Evolutionary conservation across 75 land plant genomes (phyloP).

Genomic region (Pinus taeda): DNA sequence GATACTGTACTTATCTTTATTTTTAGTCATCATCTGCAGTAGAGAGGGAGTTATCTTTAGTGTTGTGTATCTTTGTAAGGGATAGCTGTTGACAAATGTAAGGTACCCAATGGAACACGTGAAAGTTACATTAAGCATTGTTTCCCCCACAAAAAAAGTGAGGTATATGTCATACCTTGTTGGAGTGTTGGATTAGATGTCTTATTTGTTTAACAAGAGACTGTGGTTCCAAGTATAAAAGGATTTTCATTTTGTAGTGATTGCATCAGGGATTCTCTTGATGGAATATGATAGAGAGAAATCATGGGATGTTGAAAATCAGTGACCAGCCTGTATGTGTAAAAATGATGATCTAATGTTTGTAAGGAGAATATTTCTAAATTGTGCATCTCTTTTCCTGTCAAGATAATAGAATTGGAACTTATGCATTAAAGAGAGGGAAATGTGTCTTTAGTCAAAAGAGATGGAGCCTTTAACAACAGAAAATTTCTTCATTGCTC

Average conservation of each 20-base stretch:
- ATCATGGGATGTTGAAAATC: not conserved
- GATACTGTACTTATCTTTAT: not conserved
- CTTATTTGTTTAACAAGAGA: not conserved
- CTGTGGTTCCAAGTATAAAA: not conserved
- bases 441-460: not conserved
- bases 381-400: not conserved
- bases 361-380: not conserved
- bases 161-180: not conserved
- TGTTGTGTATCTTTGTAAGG: not conserved
- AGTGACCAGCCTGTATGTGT: no score
- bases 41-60: not conserved
- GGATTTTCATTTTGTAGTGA: not conserved
- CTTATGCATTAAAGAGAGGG: not conserved
- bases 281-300: conserved; percentile 1
- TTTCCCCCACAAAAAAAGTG: not conserved
- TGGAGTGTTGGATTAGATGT: not conserved
- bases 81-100: not conserved
- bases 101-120: not conserved
- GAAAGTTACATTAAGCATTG: not conserved
- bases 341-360: not conserved
- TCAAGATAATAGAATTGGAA: not conserved
- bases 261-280: not conserved
- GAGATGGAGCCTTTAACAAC: not conserved
- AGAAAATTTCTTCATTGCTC: not conserved
- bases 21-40: not conserved